Evolutionary conservation across 805 yeast genomes (phyloP).

Genomic region (Kazachstania viticola): DNA sequence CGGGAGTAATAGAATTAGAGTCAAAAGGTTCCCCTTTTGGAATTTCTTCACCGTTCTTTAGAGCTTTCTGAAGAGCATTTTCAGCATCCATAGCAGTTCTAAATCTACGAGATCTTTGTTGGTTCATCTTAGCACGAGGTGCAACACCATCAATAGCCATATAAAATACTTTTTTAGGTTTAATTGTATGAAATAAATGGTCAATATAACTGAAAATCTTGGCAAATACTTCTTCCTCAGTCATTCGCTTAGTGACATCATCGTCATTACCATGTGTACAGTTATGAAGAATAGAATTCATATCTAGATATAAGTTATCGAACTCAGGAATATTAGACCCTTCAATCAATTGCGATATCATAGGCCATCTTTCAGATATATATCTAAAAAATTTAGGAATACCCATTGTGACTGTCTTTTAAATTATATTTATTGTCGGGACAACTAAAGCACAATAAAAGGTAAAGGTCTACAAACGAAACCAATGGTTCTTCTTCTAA

Average conservation of each 20-base stretch:
- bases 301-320: slow-evolving; percentile 89
- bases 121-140: slow-evolving; percentile 97
- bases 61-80: slow-evolving; percentile 60
- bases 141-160: slow-evolving; percentile 99
- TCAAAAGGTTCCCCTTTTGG: slow-evolving; percentile 80
- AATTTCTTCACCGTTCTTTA: slow-evolving; percentile 56
- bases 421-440: neutral
- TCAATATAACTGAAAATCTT: slow-evolving; percentile 93
- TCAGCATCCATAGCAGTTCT: slow-evolving; percentile 91
- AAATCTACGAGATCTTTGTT: slow-evolving; percentile 92
- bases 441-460: no score
- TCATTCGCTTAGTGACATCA: slow-evolving; percentile 46
- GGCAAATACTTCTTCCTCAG: slow-evolving; percentile 86
- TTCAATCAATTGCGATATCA: slow-evolving; percentile 76
- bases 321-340: slow-evolving; percentile 82
- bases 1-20: slow-evolving; percentile 89
- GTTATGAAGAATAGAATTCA: slow-evolving; percentile 91
- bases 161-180: slow-evolving; percentile 75
- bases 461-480: no score
- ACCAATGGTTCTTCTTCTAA: no score
- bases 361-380: slow-evolving; percentile 98
- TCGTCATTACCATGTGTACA: slow-evolving; percentile 84
- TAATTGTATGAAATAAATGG: slow-evolving; percentile 77
- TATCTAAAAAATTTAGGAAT: slow-evolving; percentile 95
- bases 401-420: slow-evolving; percentile 41